A percentile compares a stretch with the other conserved stretches of the same genome.
Evolutionary conservation across 176 grass and related monocot genomes (phyloP).

Genomic region (Oropetium thomaeum): DNA sequence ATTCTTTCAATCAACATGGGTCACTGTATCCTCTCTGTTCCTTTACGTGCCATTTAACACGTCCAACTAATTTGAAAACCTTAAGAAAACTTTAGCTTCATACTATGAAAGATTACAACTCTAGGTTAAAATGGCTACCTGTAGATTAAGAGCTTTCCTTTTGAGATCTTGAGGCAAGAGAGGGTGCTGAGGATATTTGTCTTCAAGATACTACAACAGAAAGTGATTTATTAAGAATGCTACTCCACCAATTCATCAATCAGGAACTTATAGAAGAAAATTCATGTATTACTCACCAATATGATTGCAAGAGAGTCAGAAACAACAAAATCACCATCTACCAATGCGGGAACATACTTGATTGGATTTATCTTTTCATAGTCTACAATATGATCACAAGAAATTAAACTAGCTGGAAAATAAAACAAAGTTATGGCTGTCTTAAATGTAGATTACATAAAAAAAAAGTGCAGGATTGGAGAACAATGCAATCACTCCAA

Average conservation of each 20-base stretch:
- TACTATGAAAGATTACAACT: background rate
- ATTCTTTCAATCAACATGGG: background rate
- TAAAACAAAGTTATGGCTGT: background rate
- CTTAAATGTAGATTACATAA: background rate
- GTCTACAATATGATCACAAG: slow-evolving; percentile 43
- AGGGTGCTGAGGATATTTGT: slow-evolving; percentile 77
- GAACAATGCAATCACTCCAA: background rate
- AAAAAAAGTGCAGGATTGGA: background rate
- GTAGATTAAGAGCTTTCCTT: slow-evolving; percentile 85
- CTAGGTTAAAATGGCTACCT: slow-evolving; percentile 44
- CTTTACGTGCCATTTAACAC: background rate
- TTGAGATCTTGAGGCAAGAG: slow-evolving; percentile 62
- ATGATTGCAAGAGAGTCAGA: slow-evolving; percentile 83
- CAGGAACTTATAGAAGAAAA: background rate
- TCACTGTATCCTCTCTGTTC: background rate
- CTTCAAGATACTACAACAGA: slow-evolving; percentile 76
- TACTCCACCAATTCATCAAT: background rate
- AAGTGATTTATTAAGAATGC: background rate
- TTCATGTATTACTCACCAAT: slow-evolving; percentile 34
- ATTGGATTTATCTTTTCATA: slow-evolving; percentile 89
- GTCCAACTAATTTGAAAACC: background rate
- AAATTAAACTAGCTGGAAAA: background rate
- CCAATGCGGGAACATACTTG: slow-evolving; percentile 76
- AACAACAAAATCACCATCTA: slow-evolving; percentile 66
- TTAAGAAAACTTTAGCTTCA: background rate